Evolutionary conservation across 2,329 filamentous ascomycete species (phyloP).

Genomic region (Pestalotiopsis sp.): DNA sequence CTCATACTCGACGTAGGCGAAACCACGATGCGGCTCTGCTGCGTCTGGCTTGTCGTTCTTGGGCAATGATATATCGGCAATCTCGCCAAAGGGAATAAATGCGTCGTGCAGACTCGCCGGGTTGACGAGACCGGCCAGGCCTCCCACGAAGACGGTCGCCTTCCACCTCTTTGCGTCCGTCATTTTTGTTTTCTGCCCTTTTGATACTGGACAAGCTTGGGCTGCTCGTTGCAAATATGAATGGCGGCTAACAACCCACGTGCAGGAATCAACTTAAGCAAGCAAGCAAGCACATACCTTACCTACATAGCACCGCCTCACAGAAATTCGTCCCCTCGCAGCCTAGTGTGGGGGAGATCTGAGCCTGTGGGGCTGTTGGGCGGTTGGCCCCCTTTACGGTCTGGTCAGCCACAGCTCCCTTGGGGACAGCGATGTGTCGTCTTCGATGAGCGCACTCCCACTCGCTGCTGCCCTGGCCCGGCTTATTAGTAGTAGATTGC

Average conservation of each 20-base stretch:
- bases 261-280: background rate
- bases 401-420: constrained; percentile 9
- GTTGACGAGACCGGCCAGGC: constrained; percentile 79
- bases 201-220: background rate
- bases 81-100: constrained; percentile 96
- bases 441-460: constrained; percentile 9
- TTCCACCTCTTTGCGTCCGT: constrained; percentile 84
- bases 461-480: background rate
- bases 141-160: constrained; percentile 89
- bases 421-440: constrained; percentile 7
- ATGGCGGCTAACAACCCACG: background rate
- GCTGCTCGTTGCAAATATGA: background rate
- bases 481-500: background rate
- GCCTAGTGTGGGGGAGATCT: background rate
- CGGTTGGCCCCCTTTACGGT: background rate
- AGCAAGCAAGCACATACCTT: background rate
- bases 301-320: constrained; percentile 11
- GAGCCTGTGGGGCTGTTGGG: background rate
- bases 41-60: constrained; percentile 83
- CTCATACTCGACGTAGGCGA: constrained; percentile 96
- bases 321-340: background rate
- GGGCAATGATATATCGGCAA: constrained; percentile 86
- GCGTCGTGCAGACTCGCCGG: constrained; percentile 79
- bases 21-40: constrained; percentile 77
- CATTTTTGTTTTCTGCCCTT: constrained; percentile 52